A percentile compares a stretch with the other conserved stretches of the same genome.
Conservation (phyloP, 768 basidiomycete species). For the Lactarius vividus region DNA sequence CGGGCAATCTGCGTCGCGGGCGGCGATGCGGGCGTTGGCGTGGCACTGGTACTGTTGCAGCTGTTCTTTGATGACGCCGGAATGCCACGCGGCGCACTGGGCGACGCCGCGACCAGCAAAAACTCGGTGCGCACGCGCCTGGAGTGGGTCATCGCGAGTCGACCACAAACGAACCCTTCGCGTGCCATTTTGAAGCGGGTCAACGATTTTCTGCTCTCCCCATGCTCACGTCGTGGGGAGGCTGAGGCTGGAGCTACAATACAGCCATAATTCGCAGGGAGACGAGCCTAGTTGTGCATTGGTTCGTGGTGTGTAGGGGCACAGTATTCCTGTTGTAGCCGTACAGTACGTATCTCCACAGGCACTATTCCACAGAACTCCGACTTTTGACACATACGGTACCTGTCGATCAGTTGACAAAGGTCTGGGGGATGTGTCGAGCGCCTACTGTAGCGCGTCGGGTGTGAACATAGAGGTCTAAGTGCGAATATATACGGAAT, state of each 20-base stretch:
- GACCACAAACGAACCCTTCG: conserved; percentile 78
- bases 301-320: neutral
- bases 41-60: conserved; percentile 57
- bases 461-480: neutral
- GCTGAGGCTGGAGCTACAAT: neutral
- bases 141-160: conserved; percentile 81
- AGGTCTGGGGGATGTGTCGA: neutral
- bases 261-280: neutral
- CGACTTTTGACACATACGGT: neutral
- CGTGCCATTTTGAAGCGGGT: conserved; percentile 76
- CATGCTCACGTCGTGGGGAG: neutral
- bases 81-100: neutral
- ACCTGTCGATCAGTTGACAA: neutral
- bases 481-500: neutral
- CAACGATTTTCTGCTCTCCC: conserved; percentile 68
- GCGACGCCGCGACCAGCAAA: conserved; percentile 44
- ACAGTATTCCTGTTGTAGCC: neutral
- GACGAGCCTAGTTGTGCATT: neutral
- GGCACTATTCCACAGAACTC: neutral
- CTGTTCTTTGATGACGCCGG: conserved; percentile 59
- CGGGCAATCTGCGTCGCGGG: conserved; percentile 53
- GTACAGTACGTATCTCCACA: neutral
- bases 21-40: conserved; percentile 61
- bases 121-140: conserved; percentile 65
- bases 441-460: neutral